Percentiles rank a stretch among this genome's conserved stretches.
These are phyloP conservation scores for Endocarpon pusillum DNA, from an alignment of 495 filamentous ascomycete genomes.

Conservation along the genomic window DNA sequence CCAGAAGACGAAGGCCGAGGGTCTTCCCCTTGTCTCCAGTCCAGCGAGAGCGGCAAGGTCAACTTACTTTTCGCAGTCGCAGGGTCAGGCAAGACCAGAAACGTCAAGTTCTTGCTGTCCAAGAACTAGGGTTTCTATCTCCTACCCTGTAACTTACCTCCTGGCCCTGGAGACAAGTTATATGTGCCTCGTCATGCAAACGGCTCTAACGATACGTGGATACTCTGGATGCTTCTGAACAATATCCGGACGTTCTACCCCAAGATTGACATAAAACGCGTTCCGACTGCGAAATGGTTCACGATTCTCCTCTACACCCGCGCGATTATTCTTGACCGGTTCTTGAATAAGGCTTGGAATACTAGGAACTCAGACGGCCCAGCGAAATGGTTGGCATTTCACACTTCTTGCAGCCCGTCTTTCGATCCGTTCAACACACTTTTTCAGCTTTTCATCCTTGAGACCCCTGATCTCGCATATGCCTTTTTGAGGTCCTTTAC, in stretches of 20 bases:
- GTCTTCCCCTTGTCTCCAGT: too few species aligned
- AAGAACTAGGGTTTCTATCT: neutral
- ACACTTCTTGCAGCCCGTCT: neutral
- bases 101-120: neutral
- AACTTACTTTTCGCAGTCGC: neutral
- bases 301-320: too few species aligned
- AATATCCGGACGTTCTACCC: too few species aligned
- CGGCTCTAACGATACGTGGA: neutral
- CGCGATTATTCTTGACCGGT: too few species aligned
- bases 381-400: neutral
- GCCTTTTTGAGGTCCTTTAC: too few species aligned
- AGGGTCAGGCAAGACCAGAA: neutral
- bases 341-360: too few species aligned
- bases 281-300: too few species aligned
- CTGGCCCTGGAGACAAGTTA: neutral
- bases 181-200: neutral
- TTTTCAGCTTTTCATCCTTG: neutral
- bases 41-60: neutral
- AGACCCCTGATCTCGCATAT: neutral
- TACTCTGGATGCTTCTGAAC: neutral
- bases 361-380: too few species aligned
- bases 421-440: neutral
- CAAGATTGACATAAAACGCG: too few species aligned
- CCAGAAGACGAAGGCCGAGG: too few species aligned
- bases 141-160: neutral